phyloP scores from a whole-genome alignment of 495 filamentous ascomycete species.

The Glonium stellatum region DNA sequence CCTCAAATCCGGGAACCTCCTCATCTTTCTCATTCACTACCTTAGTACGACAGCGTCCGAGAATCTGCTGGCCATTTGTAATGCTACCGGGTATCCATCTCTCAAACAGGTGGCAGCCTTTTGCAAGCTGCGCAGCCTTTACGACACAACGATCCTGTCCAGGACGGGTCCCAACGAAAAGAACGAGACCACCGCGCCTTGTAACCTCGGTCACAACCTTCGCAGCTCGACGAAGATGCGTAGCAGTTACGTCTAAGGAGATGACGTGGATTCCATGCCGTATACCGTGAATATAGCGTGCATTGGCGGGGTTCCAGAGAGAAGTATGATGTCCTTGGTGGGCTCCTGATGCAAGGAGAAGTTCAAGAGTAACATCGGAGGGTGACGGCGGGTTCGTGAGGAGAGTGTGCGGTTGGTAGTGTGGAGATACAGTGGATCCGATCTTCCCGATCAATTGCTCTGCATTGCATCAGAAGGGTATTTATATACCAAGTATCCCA shows the following conservation, averaged over 20 bases:
- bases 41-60: constrained; percentile 57
- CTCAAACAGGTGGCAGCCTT: constrained; percentile 83
- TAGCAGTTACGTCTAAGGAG: constrained; percentile 75
- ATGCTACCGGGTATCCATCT: constrained; percentile 89
- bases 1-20: constrained; percentile 56
- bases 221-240: constrained; percentile 81
- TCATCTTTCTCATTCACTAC: constrained; percentile 66
- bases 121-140: constrained; percentile 66
- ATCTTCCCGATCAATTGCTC: constrained; percentile 39
- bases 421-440: constrained; percentile 47
- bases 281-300: constrained; percentile 90
- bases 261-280: constrained; percentile 91
- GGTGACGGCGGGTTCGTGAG: constrained; percentile 66
- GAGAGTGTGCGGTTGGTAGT: constrained; percentile 62
- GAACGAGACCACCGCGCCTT: constrained; percentile 71
- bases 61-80: constrained; percentile 86
- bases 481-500: not conserved
- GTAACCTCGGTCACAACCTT: constrained; percentile 83
- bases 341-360: constrained; percentile 81
- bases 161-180: constrained; percentile 81
- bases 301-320: constrained; percentile 92
- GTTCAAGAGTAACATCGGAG: constrained; percentile 77
- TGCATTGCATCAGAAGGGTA: constrained; percentile 28
- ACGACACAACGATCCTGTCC: constrained; percentile 76
- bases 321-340: constrained; percentile 91